Evolutionary conservation across 1,284 basidiomycete species (phyloP), one percentile per base, ranked within the genome.

Genomic region (Ustilago esculenta): DNA sequence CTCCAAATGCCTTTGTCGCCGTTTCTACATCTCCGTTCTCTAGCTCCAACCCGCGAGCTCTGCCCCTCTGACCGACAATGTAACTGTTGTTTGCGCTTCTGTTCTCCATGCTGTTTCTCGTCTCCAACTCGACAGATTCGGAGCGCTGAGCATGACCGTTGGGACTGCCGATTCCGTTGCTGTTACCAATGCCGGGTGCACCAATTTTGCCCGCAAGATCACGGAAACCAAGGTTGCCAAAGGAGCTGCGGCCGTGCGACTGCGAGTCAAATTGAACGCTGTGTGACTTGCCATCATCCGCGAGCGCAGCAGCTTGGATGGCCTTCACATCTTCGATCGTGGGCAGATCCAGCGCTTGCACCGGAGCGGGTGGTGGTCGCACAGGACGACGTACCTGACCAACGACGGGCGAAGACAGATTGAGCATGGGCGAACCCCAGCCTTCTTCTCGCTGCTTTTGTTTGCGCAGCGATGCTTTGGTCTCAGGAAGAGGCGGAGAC

Each of bases 301-400:
- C 70, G 10, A 75, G 42, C 14, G 54, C 64, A 1, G 75, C 71
- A 0, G 79, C 78, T 33, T 80, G 72, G 15, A 71, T 67, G 14
- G 79, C 77, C 20, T 76, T 72, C 32, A 81, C 76, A 24, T 81
- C 80, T 23, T 79, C 80, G 29, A 80, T 72, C 1, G 80, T 81
- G 5, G 80, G 80, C 21, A 81, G 56, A 54, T 81, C 79, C 30
- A 77, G 46, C 34, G 69, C 50, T 10, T 65, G 55, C 27, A 69
- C 66, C 2, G 79, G 75, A 11, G 71, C 75, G 10, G 76, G 76
- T 10, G 72, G 55, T 2, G 65, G 60, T 20, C 58, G 52, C 2
- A 49, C 36, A 15, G 65, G 55, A 23, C 49, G 48, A 43, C 54
- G 60, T 2, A 25, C 43, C 36, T 58, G 61, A n/a, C 30, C 39